Percentiles rank a stretch among this genome's conserved stretches.
Conservation (phyloP, 169 alveolate genomes). For the Cystoisospora suis region DNA sequence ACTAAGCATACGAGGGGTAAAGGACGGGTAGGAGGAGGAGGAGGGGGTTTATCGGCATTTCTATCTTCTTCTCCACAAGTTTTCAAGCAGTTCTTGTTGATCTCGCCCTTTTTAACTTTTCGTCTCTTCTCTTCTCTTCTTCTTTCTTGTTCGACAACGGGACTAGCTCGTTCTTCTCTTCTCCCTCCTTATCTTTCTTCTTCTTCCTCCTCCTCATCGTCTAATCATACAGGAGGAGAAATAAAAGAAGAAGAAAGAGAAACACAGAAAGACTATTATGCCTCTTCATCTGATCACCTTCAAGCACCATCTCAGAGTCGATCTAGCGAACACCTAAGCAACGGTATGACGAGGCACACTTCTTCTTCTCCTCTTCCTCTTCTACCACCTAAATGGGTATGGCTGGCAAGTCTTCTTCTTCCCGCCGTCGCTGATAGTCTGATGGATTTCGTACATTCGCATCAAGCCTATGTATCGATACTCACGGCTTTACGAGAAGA, state of each 20-base stretch:
- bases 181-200: neutral
- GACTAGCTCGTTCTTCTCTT: neutral
- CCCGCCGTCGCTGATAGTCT: neutral
- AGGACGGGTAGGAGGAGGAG: too few species aligned
- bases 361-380: too few species aligned
- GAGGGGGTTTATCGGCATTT: neutral
- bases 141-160: neutral
- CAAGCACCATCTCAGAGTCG: too few species aligned
- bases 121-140: neutral
- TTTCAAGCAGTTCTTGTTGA: neutral
- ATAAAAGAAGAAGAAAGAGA: neutral
- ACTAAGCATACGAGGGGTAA: too few species aligned
- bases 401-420: too few species aligned
- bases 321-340: too few species aligned
- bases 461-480: neutral
- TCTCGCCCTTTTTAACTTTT: neutral
- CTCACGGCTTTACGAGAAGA: too few species aligned
- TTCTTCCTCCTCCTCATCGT: neutral
- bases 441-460: neutral
- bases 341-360: too few species aligned
- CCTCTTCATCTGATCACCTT: too few species aligned
- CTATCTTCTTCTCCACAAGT: neutral
- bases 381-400: too few species aligned
- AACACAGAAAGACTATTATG: too few species aligned
- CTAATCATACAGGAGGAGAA: neutral